Evolutionary conservation across 108 stramenopile species (phyloP), one percentile per base, ranked within the genome.

Genomic region (Aurantiochytrium sp.): DNA sequence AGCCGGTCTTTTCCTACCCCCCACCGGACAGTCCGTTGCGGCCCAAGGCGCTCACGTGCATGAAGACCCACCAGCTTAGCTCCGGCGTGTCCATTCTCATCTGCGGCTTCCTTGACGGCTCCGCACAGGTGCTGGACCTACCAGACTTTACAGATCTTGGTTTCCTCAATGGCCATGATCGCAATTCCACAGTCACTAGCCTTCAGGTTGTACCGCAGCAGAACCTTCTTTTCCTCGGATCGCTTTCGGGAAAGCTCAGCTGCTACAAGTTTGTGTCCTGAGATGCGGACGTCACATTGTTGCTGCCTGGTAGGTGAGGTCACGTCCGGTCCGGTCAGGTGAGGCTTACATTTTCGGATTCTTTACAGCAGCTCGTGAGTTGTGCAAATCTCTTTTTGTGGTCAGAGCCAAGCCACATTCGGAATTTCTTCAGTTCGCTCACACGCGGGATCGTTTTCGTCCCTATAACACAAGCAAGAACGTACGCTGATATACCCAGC

Each of bases 41-140:
- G 19, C 76, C 76, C 49, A 83, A 83, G 76, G 76, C n/a, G 76
- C 76, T 83, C 23, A 83, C 76, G 8, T 83, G 76, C 76, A 83
- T 83, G 76, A 83, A 47, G 51, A 83, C 76, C 0, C 76, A 83
- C 28, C 23, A 25, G 19, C 51, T 83, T 18, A 4, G 76, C 51
- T 53, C 45, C 28, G 76, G 76, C 25, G 51, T 53, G n/a, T 53
- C 45, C 4, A 83, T 83, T 53, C 51, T 83, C 49, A 83, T 83
- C n/a, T 83, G 76, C 76, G 76, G 76, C 2, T 83, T 47, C 76
- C 49, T 53, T 12, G 76, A 83, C 23, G 76, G 76, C 14, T 83
- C 76, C 45, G 51, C 51, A 6, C 76, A 83, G 23, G 51, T 83
- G 8, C 12, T 83, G 51, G 76, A 83, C 51, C 49, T 83, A 3